Base-by-base conservation (phyloP, 441 rosid genomes). In the Manihot esculenta region DNA sequence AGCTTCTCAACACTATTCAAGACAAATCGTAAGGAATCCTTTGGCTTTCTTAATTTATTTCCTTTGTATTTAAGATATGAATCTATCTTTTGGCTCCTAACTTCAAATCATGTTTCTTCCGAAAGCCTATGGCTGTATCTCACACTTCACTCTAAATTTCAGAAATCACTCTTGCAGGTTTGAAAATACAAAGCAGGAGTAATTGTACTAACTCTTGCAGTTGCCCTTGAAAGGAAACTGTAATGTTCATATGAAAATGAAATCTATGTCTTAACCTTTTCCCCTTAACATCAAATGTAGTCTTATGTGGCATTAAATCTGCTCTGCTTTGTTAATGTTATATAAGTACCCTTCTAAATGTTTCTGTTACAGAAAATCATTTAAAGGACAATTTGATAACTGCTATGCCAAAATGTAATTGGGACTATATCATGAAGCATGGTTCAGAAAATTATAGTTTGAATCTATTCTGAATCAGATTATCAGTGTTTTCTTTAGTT, bases 1-100 rank as follows among this genome's bases (percentile, higher is more conserved):
- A 89, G 97, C 82, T 86, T 92, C 84, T 87, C 96, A 41, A 89
- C 97, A 11, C 74, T 89, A 70, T 92, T 88, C 81, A 88, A 84
- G 79, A 80, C 80, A 78, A 86, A 89, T 68, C 86, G 97, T 92
- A 80, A 88, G 94, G 58, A 75, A 27, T 57, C n/a, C 51, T 74
- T 68, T 71, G 15, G 30, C 75, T 58, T 69, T 63, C 48, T 66
- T 18, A 23, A 12, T 30, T 30, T 7, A 0, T 15, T 6, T 20
- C 26, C 13, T 15, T 2, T 56, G 20, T 64, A 15, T 47, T 42
- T 59, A 18, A 58, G 10, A 33, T 42, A 23, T 66, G 48, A 8
- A 26, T 66, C 61, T 33, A 13, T 64, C 50, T n/a, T 48, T 58
- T 12, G 54, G 61, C 33, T 15, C 24, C 33, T 3, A 55, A 33